Conservation (phyloP, 805 yeast genomes). For the Metahyphopichia silvanorum region DNA sequence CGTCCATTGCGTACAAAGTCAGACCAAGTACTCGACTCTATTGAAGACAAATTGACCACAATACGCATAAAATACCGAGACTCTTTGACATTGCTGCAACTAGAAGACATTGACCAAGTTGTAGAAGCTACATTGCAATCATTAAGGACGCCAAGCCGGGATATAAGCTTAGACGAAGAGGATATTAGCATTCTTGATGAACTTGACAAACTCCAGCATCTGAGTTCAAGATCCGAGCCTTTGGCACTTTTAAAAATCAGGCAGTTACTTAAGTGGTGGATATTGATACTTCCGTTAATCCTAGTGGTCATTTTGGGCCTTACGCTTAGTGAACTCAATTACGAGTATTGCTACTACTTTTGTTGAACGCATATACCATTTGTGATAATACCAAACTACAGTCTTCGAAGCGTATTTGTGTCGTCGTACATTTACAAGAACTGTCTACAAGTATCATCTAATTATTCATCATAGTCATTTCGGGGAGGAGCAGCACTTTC, state of each 20-base stretch:
- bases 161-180: no score
- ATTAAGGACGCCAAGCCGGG: no score
- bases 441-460: neutral
- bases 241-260: no score
- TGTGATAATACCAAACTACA: slow-evolving; percentile 1
- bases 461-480: slow-evolving; percentile 72
- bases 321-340: slow-evolving; percentile 27
- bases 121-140: no score
- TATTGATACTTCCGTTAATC: slow-evolving; percentile 1
- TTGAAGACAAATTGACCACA: no score
- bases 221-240: no score
- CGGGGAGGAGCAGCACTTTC: slow-evolving; percentile 82
- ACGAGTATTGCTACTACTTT: slow-evolving; percentile 40
- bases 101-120: no score
- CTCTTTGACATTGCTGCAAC: no score
- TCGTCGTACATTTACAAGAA: neutral
- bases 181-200: slow-evolving; percentile 2
- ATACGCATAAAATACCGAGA: no score
- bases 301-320: slow-evolving; percentile 18
- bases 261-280: no score
- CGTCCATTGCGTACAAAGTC: no score
- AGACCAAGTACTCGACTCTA: no score
- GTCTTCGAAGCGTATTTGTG: neutral
- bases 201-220: slow-evolving; percentile 1
- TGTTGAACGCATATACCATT: slow-evolving; percentile 18